Percentiles rank a stretch among this genome's conserved stretches.
phyloP scores from a whole-genome alignment of 495 filamentous ascomycete genomes.

The Podospora tetraspora region DNA sequence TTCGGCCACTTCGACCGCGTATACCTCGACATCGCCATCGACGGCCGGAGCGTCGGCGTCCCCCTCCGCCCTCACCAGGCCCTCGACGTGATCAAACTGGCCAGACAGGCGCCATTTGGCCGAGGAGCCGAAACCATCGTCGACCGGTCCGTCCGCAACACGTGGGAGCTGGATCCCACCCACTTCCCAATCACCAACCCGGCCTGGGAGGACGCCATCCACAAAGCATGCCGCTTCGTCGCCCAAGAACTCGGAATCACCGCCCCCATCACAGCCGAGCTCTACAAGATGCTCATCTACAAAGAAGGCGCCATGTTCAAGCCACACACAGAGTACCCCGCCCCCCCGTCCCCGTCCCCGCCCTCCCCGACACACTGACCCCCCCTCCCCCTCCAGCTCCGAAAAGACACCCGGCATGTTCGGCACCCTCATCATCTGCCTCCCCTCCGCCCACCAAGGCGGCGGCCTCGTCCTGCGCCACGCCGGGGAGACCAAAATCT shows the following conservation, averaged over 20 bases:
- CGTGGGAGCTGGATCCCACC: constrained; percentile 43
- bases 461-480: constrained; percentile 47
- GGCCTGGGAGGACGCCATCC: constrained; percentile 26
- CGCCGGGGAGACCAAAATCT: constrained; percentile 27
- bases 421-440: constrained; percentile 48
- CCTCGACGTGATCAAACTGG: constrained; percentile 32
- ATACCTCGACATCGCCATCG: not conserved
- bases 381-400: constrained; percentile 13
- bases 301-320: constrained; percentile 51
- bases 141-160: constrained; percentile 44
- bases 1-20: constrained; percentile 1
- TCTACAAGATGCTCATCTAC: constrained; percentile 54
- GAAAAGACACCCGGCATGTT: constrained; percentile 54
- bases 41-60: constrained; percentile 25
- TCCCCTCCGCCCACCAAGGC: constrained; percentile 48
- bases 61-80: constrained; percentile 43
- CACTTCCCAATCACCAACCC: constrained; percentile 43
- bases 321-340: constrained; percentile 41
- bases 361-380: not conserved
- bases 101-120: constrained; percentile 45
- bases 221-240: constrained; percentile 20
- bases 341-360: not conserved
- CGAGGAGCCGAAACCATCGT: constrained; percentile 42
- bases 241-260: constrained; percentile 32
- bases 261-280: constrained; percentile 35